Conservation (phyloP, 768 basidiomycete genomes). For the Tricholomella constricta region DNA sequence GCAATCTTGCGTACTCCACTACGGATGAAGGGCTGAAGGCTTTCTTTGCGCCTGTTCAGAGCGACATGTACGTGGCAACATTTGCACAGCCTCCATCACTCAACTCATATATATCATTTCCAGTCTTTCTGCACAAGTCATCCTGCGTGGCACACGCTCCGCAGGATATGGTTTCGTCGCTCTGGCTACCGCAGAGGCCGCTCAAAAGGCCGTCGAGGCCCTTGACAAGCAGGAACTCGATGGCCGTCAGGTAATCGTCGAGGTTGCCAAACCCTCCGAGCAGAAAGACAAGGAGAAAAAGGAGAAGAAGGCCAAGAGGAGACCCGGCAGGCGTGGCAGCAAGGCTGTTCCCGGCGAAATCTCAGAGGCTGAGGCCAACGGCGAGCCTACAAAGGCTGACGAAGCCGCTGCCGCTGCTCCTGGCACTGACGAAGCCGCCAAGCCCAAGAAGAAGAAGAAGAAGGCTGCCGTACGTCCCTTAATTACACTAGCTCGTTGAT, state of each 20-base stretch:
- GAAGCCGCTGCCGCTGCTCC: slow-evolving; percentile 49
- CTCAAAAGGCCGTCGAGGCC: slow-evolving; percentile 80
- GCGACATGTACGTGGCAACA: slow-evolving; percentile 76
- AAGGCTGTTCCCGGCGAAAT: slow-evolving; percentile 89
- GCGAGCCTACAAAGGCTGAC: slow-evolving; percentile 65
- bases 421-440: slow-evolving; percentile 69
- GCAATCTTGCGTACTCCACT: slow-evolving; percentile 93
- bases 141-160: slow-evolving; percentile 81
- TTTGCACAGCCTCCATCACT: slow-evolving; percentile 45
- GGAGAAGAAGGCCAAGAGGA: slow-evolving; percentile 78
- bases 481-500: slow-evolving; percentile 12
- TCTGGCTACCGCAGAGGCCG: slow-evolving; percentile 77
- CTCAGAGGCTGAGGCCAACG: slow-evolving; percentile 87
- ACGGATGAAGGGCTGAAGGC: slow-evolving; percentile 94
- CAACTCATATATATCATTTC: slow-evolving; percentile 19
- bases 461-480: slow-evolving; percentile 55
- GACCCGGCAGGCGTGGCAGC: slow-evolving; percentile 82
- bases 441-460: slow-evolving; percentile 86
- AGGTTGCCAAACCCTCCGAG: slow-evolving; percentile 89
- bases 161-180: slow-evolving; percentile 95
- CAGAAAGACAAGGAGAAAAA: slow-evolving; percentile 84
- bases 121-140: slow-evolving; percentile 84
- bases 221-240: slow-evolving; percentile 91
- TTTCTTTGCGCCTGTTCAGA: slow-evolving; percentile 87
- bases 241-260: slow-evolving; percentile 85